Conservation (phyloP, 2,329 filamentous ascomycete species). For the Exophiala bonariae region DNA sequence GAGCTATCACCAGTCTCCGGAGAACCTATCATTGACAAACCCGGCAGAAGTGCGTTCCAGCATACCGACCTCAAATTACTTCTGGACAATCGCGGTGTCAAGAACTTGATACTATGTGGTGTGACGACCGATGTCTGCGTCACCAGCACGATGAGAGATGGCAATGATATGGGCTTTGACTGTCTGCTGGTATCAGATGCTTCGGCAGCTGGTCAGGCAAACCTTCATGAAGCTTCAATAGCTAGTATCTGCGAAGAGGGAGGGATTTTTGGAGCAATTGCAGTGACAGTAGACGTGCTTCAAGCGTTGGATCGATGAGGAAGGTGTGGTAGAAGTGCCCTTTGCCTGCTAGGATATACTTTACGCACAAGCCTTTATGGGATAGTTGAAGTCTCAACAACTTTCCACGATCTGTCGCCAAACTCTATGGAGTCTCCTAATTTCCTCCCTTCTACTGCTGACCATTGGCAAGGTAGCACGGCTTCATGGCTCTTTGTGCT, state of each 20-base stretch:
- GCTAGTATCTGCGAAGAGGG: slow-evolving; percentile 49
- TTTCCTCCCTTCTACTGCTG: slow-evolving; percentile 1
- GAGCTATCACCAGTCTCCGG: slow-evolving; percentile 51
- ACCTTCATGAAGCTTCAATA: slow-evolving; percentile 42
- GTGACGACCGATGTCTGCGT: slow-evolving; percentile 60
- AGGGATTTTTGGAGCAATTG: slow-evolving; percentile 45
- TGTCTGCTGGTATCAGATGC: slow-evolving; percentile 54
- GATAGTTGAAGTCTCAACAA: slow-evolving; percentile 3
- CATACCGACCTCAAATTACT: slow-evolving; percentile 56
- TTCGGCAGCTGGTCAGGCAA: slow-evolving; percentile 42
- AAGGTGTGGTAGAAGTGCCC: too few relatives aligned
- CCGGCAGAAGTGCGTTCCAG: slow-evolving; percentile 53
- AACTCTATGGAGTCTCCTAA: slow-evolving; percentile 32
- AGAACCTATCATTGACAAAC: slow-evolving; percentile 57
- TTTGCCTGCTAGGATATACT: too few relatives aligned
- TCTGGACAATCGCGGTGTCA: slow-evolving; percentile 52
- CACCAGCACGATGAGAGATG: slow-evolving; percentile 56
- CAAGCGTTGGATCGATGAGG: slow-evolving; percentile 17
- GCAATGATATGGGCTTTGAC: slow-evolving; percentile 57
- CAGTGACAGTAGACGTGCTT: slow-evolving; percentile 40
- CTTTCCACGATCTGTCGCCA: slow-evolving; percentile 1
- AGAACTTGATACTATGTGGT: slow-evolving; percentile 54
- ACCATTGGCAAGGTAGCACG: slow-evolving; percentile 2
- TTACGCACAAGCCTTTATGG: not conserved
- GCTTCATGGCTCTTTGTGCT: not conserved